These are phyloP conservation scores for Fraxinus nigra DNA, from an alignment of 305 asterid species.

Conservation along the genomic window DNA sequence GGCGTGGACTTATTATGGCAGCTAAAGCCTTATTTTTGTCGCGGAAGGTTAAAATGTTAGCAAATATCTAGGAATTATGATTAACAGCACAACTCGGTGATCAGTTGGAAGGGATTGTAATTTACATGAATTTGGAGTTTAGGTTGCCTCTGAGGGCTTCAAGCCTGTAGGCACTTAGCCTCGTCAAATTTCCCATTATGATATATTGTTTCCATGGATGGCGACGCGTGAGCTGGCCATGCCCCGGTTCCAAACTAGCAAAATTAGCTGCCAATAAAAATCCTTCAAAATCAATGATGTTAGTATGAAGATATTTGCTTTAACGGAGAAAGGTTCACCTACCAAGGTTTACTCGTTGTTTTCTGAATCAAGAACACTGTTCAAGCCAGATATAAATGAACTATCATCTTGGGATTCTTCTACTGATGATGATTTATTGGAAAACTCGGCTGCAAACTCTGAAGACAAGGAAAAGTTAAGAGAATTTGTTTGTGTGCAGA, in stretches of 20 bases:
- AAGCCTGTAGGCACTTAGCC: constrained; percentile 39
- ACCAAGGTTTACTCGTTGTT: constrained; percentile 33
- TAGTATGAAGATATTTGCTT: background rate
- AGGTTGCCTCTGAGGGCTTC: constrained; percentile 34
- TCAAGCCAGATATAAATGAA: constrained; percentile 17
- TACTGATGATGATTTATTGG: background rate
- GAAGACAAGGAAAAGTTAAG: background rate
- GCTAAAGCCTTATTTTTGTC: background rate
- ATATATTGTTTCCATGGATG: constrained; percentile 49
- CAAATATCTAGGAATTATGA: background rate
- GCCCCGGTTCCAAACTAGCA: constrained; percentile 54
- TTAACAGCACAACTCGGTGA: background rate
- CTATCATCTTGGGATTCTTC: constrained; percentile 1
- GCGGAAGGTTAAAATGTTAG: background rate
- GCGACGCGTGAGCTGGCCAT: constrained; percentile 32
- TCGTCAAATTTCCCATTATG: constrained; percentile 27
- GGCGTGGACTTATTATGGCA: background rate
- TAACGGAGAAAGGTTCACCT: background rate
- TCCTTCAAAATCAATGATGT: background rate
- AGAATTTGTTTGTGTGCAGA: background rate
- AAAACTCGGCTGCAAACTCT: constrained; percentile 37
- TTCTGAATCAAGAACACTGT: constrained; percentile 35
- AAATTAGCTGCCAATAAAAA: constrained; percentile 32
- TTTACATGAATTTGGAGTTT: constrained; percentile 19
- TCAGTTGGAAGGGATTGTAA: background rate